Base-by-base conservation (phyloP, 1,284 basidiomycete genomes). In the Rhodotorula mucilaginosa region DNA sequence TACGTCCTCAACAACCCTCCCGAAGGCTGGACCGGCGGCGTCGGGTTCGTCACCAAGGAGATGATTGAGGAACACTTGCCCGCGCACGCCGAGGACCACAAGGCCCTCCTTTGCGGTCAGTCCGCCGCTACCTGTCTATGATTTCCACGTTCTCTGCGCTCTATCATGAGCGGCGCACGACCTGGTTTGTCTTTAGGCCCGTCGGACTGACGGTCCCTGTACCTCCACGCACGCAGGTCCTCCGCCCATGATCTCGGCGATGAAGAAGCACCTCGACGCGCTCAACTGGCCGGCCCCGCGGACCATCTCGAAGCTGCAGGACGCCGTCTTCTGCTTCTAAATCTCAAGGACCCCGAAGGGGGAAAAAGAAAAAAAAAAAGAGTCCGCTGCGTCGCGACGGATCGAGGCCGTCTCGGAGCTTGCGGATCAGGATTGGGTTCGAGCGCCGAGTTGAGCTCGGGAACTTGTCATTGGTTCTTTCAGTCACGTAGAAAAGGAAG, bases 1-100 rank as follows among this genome's bases (percentile, higher is more conserved):
- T 95, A 96, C 82, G 91, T 96, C 68, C 87, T 99, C 79, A 97
- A 99, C 85, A 93, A 93, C 83, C 88, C 94, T 8, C 93, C 95
- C 19, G 83, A 85, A 58, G 49, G 83, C 75, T 99, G 96, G 96
- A 87, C 84, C 26, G 91, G 91, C 61, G 94, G 93, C 72, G 87
- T 89, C 66, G 96, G 96, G 58, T 99, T 97, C 79, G 91, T 99
- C 67, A 88, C 89, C 77, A 92, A 92, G 83, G 93, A 96, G n/a
- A 93, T 96, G 80, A 93, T 99, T 79, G 85, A 90, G 79, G 83
- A 89, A 67, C 69, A 78, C 60, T 65, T 83, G 29, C 80, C 82
- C 16, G 69, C 77, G 5, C 71, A 63, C 26, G 23, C 79, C 15
- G 72, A 76, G 12, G 77, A 78, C n/a, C 74, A 78, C 72, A 81